Conservation (phyloP, 768 basidiomycete species). For the Trametes gibbosa region DNA sequence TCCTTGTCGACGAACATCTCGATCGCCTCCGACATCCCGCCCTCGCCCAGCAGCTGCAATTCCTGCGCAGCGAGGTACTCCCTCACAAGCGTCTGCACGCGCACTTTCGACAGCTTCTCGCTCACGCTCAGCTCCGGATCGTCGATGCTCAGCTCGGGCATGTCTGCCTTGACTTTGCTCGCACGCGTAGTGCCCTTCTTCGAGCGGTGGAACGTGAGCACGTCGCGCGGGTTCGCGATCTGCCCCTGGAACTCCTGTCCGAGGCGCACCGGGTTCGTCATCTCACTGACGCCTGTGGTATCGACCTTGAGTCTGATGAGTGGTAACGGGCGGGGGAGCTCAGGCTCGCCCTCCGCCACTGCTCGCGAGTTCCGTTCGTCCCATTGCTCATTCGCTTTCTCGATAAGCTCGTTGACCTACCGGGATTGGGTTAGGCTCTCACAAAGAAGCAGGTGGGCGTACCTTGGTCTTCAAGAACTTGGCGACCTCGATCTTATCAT, state of each 20-base stretch:
- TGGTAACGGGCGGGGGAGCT: constrained; percentile 73
- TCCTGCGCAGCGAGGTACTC: constrained; percentile 93
- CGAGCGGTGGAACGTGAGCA: constrained; percentile 85
- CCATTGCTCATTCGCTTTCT: constrained; percentile 74
- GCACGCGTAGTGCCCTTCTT: constrained; percentile 55
- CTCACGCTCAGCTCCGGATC: constrained; percentile 61
- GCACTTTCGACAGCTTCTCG: constrained; percentile 78
- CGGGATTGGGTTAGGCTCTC: background rate
- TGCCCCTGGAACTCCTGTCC: constrained; percentile 91
- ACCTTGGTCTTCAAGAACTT: constrained; percentile 79
- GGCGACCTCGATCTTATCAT: constrained; percentile 78
- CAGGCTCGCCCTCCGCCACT: constrained; percentile 57
- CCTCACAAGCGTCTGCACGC: constrained; percentile 86
- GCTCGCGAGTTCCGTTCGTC: constrained; percentile 69
- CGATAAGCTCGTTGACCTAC: constrained; percentile 77
- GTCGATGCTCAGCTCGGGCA: constrained; percentile 80
- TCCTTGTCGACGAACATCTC: constrained; percentile 97
- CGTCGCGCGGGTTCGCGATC: constrained; percentile 92
- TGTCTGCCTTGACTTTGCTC: constrained; percentile 65
- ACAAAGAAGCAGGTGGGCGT: constrained; percentile 4
- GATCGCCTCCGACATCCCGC: constrained; percentile 91
- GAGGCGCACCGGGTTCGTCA: constrained; percentile 95
- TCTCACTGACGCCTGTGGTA: constrained; percentile 85
- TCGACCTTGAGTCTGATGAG: constrained; percentile 89
- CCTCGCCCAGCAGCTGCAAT: constrained; percentile 85